Base-by-base conservation (phyloP, 2,329 filamentous ascomycete species). In the Penicillium polonicum region DNA sequence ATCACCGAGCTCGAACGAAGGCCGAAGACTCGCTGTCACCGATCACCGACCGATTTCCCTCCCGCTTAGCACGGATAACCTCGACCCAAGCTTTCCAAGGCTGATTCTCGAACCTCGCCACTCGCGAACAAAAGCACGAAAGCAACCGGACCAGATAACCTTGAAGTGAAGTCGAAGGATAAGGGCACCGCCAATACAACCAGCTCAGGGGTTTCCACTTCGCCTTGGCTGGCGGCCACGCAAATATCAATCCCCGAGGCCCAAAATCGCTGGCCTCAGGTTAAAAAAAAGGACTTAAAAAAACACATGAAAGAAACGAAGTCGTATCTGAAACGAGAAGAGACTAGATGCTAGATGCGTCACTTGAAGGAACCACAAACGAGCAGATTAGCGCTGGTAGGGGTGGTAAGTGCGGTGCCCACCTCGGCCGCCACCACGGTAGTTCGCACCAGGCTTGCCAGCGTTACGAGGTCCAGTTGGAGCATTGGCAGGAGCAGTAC, bases 401-500 rank as follows among this genome's bases (percentile, higher is more conserved):
- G 91, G 91, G 72, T 95, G 91, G 76, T 85, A 96, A 3, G 90
- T 90, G 29, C 91, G 80, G 75, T 82, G 76, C 50, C 86, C 85
- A 59, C 90, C 89, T 60, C 91, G 82, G 19, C 93, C 91, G 51
- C 93, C 93, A 52, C 94, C 93, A 41, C 93, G 88, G 74, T 97
- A 97, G 77, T 96, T 96, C 2, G 91, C 91, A 17, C 92, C 92
- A 1, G 92, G 91, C 71, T 88, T 89, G 27, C 92, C 92, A 1
- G 92, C 91, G 69, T 97, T 99, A 82, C 96, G 96, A 5, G 94
- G 94, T 0, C 94, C 94, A 0, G 94, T 99, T 0, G 94, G 94
- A 6, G 94, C 91, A 70, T 91, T 91, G 5, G 89, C 88, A 21
- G 91, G 91, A 15, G 87, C 85, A 8, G 79, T 75, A 56, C 78